These are phyloP conservation scores for Coccomyxa sp. DNA, from an alignment of 139 green algal genomes.

Conservation along the genomic window DNA sequence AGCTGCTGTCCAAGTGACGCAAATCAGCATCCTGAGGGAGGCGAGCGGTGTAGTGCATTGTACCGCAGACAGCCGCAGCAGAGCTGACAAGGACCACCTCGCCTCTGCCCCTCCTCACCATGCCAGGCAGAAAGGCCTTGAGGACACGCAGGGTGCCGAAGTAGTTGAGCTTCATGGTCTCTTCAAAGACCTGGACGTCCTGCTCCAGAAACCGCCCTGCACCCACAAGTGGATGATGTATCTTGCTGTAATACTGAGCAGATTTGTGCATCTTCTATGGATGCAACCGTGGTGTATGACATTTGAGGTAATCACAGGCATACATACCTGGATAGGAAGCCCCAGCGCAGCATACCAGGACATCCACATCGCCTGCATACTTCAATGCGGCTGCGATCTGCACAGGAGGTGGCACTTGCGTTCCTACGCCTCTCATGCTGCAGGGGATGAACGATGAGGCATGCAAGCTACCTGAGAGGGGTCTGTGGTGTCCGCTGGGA, in stretches of 20 bases:
- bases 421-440: too few species aligned
- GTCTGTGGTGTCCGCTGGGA: slow-evolving; percentile 18
- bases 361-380: slow-evolving; percentile 49
- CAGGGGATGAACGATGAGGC: too few species aligned
- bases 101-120: slow-evolving; percentile 59
- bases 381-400: slow-evolving; percentile 14
- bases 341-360: slow-evolving; percentile 71
- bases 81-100: slow-evolving; percentile 62
- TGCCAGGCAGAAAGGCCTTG: slow-evolving; percentile 55
- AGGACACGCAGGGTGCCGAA: slow-evolving; percentile 58
- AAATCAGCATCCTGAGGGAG: too few species aligned
- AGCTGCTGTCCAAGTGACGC: neutral
- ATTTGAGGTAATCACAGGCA: neutral
- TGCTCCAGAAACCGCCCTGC: slow-evolving; percentile 71
- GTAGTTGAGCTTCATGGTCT: slow-evolving; percentile 76
- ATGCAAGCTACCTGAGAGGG: slow-evolving; percentile 3
- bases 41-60: too few species aligned
- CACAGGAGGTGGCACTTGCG: too few species aligned
- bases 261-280: neutral
- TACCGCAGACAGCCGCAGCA: neutral
- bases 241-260: neutral
- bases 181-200: slow-evolving; percentile 34
- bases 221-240: neutral
- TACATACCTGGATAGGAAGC: slow-evolving; percentile 38
- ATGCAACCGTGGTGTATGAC: neutral